These are phyloP conservation scores for Fraxinus excelsior DNA, from an alignment of 257 asterid genomes.

Conservation along the genomic window DNA sequence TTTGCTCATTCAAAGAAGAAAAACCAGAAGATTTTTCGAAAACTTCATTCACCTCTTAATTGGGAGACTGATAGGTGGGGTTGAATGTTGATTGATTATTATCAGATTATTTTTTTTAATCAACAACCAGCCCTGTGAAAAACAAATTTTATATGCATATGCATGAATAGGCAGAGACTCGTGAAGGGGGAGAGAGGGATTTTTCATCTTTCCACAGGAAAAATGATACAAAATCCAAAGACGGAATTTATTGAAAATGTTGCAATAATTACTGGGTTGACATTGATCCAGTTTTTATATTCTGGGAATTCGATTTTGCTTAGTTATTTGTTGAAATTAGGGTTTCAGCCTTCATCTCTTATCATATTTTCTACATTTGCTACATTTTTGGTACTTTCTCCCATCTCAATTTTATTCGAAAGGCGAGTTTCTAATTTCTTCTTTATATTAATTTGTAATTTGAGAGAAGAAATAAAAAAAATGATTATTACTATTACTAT, in stretches of 20 bases:
- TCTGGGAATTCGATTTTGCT: constrained; percentile 76
- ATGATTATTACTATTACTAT: neutral
- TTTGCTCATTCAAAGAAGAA: neutral
- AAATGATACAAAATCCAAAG: constrained; percentile 31
- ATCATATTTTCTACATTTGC: constrained; percentile 70
- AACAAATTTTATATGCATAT: neutral
- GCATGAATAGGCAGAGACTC: constrained; percentile 20
- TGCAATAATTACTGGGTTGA: constrained; percentile 55
- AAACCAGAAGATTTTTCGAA: neutral
- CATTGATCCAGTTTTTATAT: constrained; percentile 65
- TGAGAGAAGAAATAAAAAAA: neutral
- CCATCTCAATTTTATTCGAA: constrained; percentile 64
- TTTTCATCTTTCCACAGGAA: constrained; percentile 18
- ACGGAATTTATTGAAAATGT: constrained; percentile 51
- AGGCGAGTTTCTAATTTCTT: constrained; percentile 36
- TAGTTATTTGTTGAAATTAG: constrained; percentile 65
- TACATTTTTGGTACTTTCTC: constrained; percentile 67
- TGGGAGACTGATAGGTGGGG: neutral
- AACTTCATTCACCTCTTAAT: neutral
- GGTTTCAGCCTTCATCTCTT: constrained; percentile 65
- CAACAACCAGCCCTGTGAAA: neutral
- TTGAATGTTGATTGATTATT: neutral
- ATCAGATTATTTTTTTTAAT: neutral
- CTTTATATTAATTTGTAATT: neutral
- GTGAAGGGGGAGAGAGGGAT: constrained; percentile 20